These are phyloP conservation scores for Diaporthe citri DNA, from an alignment of 2,329 filamentous ascomycete genomes.

Conservation along the genomic window DNA sequence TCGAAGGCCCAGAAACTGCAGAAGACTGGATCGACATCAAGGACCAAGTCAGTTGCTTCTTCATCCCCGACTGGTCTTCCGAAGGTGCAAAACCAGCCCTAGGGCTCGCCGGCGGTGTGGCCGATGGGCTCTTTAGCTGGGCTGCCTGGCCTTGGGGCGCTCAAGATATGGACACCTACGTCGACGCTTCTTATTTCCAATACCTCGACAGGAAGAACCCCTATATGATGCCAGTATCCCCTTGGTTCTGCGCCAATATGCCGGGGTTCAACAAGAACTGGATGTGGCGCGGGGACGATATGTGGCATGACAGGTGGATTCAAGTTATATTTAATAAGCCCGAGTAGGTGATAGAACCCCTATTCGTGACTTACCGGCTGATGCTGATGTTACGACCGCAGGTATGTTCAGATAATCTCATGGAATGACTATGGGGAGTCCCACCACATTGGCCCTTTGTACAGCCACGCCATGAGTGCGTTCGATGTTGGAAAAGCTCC, in stretches of 20 bases:
- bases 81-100: slow-evolving; percentile 49
- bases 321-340: slow-evolving; percentile 66
- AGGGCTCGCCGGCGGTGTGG: slow-evolving; percentile 37
- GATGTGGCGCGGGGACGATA: slow-evolving; percentile 69
- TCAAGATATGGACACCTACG: slow-evolving; percentile 46
- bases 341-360: slow-evolving; percentile 55
- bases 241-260: slow-evolving; percentile 72
- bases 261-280: slow-evolving; percentile 70
- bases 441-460: slow-evolving; percentile 65
- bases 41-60: slow-evolving; percentile 48
- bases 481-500: slow-evolving; percentile 56
- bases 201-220: slow-evolving; percentile 50
- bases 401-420: slow-evolving; percentile 53
- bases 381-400: neutral
- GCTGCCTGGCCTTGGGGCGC: slow-evolving; percentile 52
- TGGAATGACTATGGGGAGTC: slow-evolving; percentile 68
- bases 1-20: slow-evolving; percentile 59
- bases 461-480: slow-evolving; percentile 49
- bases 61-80: slow-evolving; percentile 63
- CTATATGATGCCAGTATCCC: slow-evolving; percentile 67
- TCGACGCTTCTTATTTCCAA: slow-evolving; percentile 51
- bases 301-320: slow-evolving; percentile 72
- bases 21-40: slow-evolving; percentile 58
- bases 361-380: slow-evolving; percentile 58
- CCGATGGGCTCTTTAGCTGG: slow-evolving; percentile 55